Conservation (phyloP, 2,329 filamentous ascomycete species). For the Claviceps sorghi region DNA sequence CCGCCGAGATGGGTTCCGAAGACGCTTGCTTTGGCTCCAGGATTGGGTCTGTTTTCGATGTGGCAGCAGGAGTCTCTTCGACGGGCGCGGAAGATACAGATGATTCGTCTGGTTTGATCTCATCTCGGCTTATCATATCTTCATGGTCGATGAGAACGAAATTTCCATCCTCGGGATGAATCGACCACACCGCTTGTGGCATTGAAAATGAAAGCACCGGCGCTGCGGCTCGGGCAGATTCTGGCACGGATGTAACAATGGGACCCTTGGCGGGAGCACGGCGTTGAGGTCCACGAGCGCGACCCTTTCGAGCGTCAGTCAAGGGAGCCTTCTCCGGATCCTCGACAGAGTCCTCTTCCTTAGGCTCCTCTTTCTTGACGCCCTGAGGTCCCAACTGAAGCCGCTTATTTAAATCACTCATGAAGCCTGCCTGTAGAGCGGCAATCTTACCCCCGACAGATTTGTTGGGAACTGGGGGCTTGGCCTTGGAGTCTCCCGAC, state of each 20-base stretch:
- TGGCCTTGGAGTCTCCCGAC: constrained; percentile 45
- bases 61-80: not conserved
- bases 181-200: constrained; percentile 35
- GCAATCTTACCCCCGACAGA: constrained; percentile 78
- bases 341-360: constrained; percentile 38
- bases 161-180: constrained; percentile 34
- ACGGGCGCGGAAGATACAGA: not conserved
- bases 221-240: constrained; percentile 9
- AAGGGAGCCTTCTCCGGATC: constrained; percentile 65
- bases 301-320: constrained; percentile 74
- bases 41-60: constrained; percentile 1
- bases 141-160: constrained; percentile 16
- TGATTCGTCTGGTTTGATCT: constrained; percentile 4
- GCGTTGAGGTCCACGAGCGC: constrained; percentile 75
- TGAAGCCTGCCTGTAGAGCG: constrained; percentile 76
- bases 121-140: constrained; percentile 5
- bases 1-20: not conserved
- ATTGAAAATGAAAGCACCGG: constrained; percentile 32
- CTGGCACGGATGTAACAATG: constrained; percentile 19
- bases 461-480: constrained; percentile 63
- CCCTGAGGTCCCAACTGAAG: constrained; percentile 73
- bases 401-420: constrained; percentile 84
- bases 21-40: not conserved
- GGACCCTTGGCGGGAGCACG: constrained; percentile 46
- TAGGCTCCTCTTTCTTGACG: constrained; percentile 57